Base-by-base conservation (phyloP, 345 rosid species). In the Bruguiera gymnorhiza region DNA sequence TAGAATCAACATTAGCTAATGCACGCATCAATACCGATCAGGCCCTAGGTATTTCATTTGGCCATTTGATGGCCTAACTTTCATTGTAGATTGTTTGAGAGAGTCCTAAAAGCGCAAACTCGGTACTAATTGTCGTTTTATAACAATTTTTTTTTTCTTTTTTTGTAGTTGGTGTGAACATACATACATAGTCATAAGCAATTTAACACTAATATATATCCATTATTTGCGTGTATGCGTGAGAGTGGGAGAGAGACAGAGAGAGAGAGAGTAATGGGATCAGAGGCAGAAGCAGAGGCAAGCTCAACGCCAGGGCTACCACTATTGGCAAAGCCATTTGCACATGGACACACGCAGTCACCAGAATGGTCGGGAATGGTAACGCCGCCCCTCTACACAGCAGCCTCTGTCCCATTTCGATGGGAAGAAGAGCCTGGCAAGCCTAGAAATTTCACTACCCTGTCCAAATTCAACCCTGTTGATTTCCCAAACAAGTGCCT, bases 371-470 rank as follows among this genome's bases (percentile, higher is more conserved):
- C 91, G 67, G 82, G 82, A 50, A 84, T 64, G 80, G 68, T 77
- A 67, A 86, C 93, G 54, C 86, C 97, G 54, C 94, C 96, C 6
- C 77, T 83, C 48, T 79, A 82, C 63, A 71, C 86, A 18, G 75
- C 82, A 36, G 98, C 93, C 13, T 77, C 92, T 5, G 93, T 92
- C 57, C 98, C 98, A 10, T 92, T 92, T 64, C 84, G 87, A 7
- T 92, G 98, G 98, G 98, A 92, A 66, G 93, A 92, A 43, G 84
- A 87, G 77, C 97, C 98, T 6, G 96, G 98, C 23, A 92, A 90
- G 76, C 97, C 98, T 18, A 86, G 91, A 73, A 79, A 78, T 19
- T 52, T 81, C 79, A 62, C 79, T 31, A 16, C 73, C 37, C 66
- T 77, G 66, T 29, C 56, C 54, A 43, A 34, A 39, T n/a, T 82